phyloP scores from a whole-genome alignment of 441 rosid species.

The Populus hybrid region DNA sequence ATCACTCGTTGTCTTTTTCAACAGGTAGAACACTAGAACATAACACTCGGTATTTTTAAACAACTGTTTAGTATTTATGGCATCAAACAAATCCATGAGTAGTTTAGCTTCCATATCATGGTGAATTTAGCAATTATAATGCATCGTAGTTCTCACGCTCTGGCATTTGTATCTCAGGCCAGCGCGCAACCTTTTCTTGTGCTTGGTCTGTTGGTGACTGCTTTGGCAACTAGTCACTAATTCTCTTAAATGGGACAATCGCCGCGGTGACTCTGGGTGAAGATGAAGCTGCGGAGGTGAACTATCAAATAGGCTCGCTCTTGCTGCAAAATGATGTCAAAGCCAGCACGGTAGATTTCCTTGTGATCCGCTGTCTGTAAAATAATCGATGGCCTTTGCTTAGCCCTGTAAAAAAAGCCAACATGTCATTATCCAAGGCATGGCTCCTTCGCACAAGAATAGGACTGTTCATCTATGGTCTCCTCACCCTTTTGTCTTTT shows the following conservation, averaged over 20 bases:
- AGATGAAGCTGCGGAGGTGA: background rate
- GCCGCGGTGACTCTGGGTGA: background rate
- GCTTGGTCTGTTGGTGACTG: conserved; percentile 87
- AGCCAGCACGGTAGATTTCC: background rate
- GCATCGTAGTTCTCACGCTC: background rate
- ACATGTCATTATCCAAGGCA: background rate
- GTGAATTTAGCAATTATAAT: background rate
- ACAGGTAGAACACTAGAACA: too few relatives aligned
- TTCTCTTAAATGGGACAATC: background rate
- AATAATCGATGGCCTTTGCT: background rate
- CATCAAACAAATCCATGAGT: too few relatives aligned
- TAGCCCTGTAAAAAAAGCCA: background rate
- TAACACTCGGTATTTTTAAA: too few relatives aligned
- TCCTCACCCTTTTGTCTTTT: background rate
- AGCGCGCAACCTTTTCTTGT: conserved; percentile 95
- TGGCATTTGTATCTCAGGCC: conserved; percentile 45
- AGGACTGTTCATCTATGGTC: background rate
- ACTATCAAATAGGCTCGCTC: background rate
- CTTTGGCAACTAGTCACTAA: conserved; percentile 84
- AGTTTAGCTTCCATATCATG: background rate
- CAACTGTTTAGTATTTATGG: too few relatives aligned
- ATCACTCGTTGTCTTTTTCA: too few relatives aligned
- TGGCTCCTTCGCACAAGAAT: background rate
- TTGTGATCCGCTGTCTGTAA: background rate
- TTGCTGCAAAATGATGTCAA: background rate